phyloP scores from a whole-genome alignment of 352 stramenopile genomes.

The Phytophthora vignae region DNA sequence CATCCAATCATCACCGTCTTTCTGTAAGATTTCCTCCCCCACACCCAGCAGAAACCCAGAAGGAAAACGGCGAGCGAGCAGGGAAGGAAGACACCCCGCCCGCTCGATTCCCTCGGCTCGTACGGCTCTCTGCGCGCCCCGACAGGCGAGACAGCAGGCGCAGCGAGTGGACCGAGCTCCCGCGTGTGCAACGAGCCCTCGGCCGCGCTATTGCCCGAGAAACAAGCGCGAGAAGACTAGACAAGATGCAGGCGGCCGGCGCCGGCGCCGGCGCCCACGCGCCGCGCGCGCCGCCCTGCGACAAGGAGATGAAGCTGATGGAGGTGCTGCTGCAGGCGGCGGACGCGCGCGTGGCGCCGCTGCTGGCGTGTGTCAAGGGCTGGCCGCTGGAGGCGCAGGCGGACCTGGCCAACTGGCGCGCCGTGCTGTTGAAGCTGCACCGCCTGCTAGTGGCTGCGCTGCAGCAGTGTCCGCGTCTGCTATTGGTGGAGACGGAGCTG shows the following conservation, averaged over 20 bases:
- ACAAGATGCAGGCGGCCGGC: conserved; percentile 42
- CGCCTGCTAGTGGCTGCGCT: conserved; percentile 52
- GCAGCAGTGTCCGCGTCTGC: conserved; percentile 47
- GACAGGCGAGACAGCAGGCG: not conserved
- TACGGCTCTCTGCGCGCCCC: not conserved
- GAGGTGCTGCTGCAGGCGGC: conserved; percentile 64
- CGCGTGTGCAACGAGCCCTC: conserved; percentile 1
- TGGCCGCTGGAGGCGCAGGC: conserved; percentile 87
- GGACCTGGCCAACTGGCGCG: conserved; percentile 73
- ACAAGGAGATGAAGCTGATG: conserved; percentile 68
- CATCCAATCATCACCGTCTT: conserved; percentile 15
- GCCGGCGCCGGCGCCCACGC: conserved; percentile 20
- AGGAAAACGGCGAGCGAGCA: conserved; percentile 31
- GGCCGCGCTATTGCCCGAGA: conserved; percentile 11
- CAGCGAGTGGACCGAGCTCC: conserved; percentile 3
- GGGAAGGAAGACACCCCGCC: conserved; percentile 11
- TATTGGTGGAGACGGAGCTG: conserved; percentile 44
- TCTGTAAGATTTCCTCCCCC: conserved; percentile 37
- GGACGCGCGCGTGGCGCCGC: conserved; percentile 51
- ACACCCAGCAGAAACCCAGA: conserved; percentile 19
- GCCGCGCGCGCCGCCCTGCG: conserved; percentile 49
- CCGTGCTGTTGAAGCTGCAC: conserved; percentile 68
- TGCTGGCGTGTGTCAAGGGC: conserved; percentile 74
- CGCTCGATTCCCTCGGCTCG: conserved; percentile 26
- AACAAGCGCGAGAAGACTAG: conserved; percentile 14